Percentiles rank a stretch among this genome's conserved stretches.
Evolutionary conservation across 116 monocot species (phyloP).

Genomic region (Iris pallida): DNA sequence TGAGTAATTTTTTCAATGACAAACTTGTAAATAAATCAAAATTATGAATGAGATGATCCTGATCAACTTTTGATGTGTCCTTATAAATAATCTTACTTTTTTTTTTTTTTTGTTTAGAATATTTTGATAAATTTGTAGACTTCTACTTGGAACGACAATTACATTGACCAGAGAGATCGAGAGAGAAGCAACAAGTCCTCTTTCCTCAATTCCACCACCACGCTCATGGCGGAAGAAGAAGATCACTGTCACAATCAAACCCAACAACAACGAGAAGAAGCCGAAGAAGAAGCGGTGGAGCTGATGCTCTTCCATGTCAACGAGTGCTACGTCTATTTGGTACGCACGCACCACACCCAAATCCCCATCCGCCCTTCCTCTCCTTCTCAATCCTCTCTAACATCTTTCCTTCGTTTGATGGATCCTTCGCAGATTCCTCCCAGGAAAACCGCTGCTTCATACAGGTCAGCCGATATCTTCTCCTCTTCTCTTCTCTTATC

Average conservation of each 20-base stretch:
- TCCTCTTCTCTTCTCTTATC: background rate
- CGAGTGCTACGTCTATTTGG: conserved; percentile 97
- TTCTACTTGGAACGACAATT: no score
- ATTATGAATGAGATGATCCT: no score
- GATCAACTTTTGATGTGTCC: no score
- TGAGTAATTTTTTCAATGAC: no score
- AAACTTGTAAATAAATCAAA: no score
- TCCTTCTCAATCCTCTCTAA: background rate
- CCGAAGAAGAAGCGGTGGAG: conserved; percentile 39
- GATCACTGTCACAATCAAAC: conserved; percentile 1
- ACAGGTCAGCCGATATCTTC: conserved; percentile 39
- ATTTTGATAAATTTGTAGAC: no score
- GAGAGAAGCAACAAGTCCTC: no score
- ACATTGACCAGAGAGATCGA: no score
- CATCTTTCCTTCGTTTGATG: background rate
- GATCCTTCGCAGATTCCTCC: conserved; percentile 68
- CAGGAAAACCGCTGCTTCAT: conserved; percentile 86
- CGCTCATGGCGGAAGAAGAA: conserved; percentile 5
- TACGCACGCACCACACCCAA: conserved; percentile 19
- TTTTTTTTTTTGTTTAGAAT: no score
- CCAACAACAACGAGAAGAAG: background rate
- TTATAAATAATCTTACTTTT: no score
- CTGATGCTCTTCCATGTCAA: conserved; percentile 72
- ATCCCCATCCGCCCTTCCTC: background rate
- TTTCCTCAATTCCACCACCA: no score